Conservation (phyloP, 345 rosid genomes). For the Geranium brycei region DNA sequence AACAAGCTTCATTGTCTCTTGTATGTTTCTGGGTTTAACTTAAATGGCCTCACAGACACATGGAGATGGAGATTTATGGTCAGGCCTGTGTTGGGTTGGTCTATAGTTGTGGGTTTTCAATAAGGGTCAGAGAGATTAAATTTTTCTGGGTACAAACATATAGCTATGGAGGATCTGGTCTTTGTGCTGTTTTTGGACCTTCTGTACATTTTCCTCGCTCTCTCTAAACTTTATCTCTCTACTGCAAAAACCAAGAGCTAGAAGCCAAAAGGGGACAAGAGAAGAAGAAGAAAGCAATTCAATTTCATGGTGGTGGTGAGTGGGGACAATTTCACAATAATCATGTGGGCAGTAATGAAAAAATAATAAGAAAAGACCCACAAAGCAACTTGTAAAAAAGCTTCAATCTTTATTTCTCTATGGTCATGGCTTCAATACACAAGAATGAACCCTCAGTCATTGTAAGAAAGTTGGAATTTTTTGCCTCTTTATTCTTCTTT, state of each 20-base stretch:
- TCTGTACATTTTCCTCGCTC: neutral
- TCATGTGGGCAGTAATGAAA: conserved; percentile 6
- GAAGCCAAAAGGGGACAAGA: neutral
- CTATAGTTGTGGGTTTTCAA: neutral
- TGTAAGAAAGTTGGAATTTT: too few relatives aligned
- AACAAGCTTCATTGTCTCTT: neutral
- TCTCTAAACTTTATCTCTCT: neutral
- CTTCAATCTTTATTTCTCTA: too few relatives aligned
- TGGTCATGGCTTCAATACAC: too few relatives aligned
- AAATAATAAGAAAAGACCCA: neutral
- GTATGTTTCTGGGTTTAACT: neutral
- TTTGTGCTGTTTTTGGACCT: neutral
- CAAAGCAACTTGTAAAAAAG: neutral
- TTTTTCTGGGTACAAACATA: neutral
- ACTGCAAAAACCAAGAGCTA: neutral
- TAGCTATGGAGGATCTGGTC: neutral
- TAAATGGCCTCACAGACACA: neutral
- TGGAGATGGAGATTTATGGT: conserved; percentile 4
- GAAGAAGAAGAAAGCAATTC: conserved; percentile 9
- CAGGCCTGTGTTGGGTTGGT: neutral
- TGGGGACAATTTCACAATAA: neutral
- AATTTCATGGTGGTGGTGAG: neutral
- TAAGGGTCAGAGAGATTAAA: too few relatives aligned
- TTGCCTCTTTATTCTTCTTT: too few relatives aligned
- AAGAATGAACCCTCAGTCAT: too few relatives aligned